phyloP scores from a whole-genome alignment of 1,139 yeast species.

The Blastobotrys illinoisensis region DNA sequence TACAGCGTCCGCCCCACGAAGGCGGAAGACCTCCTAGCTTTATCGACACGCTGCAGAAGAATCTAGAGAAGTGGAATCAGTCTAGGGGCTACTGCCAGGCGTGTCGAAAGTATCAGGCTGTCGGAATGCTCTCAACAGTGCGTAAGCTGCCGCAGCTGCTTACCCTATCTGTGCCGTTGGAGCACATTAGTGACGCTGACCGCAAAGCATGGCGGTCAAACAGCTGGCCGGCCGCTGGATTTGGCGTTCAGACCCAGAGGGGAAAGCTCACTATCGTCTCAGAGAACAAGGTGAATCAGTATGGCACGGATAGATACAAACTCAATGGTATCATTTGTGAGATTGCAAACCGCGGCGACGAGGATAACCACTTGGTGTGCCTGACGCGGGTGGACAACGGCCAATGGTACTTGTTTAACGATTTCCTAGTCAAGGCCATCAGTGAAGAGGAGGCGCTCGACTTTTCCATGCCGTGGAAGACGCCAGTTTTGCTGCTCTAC shows the following conservation, averaged over 20 bases:
- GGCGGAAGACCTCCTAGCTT: conserved; percentile 2
- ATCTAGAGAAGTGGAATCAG: conserved; percentile 42
- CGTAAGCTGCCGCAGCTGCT: conserved; percentile 60
- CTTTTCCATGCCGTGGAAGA: conserved; percentile 71
- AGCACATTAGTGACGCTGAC: conserved; percentile 7
- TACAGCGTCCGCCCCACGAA: neutral
- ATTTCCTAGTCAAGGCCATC: conserved; percentile 79
- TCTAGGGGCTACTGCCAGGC: conserved; percentile 47
- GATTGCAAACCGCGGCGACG: conserved; percentile 25
- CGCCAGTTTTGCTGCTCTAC: conserved; percentile 70
- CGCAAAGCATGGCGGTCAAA: conserved; percentile 16
- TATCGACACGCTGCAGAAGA: conserved; percentile 4
- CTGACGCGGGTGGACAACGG: conserved; percentile 38
- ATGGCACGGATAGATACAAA: conserved; percentile 23
- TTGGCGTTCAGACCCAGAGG: conserved; percentile 14
- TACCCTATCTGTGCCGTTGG: conserved; percentile 39
- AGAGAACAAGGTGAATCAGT: conserved; percentile 8
- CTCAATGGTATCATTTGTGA: conserved; percentile 38
- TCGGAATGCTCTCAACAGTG: conserved; percentile 35
- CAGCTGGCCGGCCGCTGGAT: conserved; percentile 23
- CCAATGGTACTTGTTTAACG: conserved; percentile 84
- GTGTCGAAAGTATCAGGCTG: conserved; percentile 46
- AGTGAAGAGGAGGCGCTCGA: conserved; percentile 65
- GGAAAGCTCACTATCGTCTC: conserved; percentile 13
- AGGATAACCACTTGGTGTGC: conserved; percentile 34